Base-by-base conservation (phyloP, 2,329 filamentous ascomycete species). In the Colletotrichum sp. region DNA sequence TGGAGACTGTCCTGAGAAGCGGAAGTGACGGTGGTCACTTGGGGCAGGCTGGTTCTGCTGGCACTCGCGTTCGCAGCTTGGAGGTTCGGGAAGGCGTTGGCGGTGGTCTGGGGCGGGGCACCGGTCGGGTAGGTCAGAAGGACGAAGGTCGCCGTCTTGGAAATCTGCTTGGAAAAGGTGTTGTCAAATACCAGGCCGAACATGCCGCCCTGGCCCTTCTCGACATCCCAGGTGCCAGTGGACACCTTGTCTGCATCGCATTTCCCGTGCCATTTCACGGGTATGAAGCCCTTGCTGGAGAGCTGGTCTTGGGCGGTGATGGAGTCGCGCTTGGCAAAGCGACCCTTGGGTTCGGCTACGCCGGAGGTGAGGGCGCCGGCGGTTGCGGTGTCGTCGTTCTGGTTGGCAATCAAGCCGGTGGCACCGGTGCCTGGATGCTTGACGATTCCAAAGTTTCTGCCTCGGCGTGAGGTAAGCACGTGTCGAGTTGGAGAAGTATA, bases 171-270 rank as follows among this genome's bases (percentile, higher is more conserved):
- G 76, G 96, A 98, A 84, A 99, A 99, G 32, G 97, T 99, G 83
- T 99, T 99, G 90, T 99, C 97, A 82, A 99, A 98, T 36, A 99
- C 95, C 77, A 99, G 89, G 72, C 96, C 97, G 83, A 98, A 99
- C 92, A 98, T 98, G 82, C 97, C 97, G 28, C 93, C 95, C 78
- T 97, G 92, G 39, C 92, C 92, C 9, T 88, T 81, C 1, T 88
- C 88, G 28, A 99, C 95, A 82, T 98, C 94, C 83, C 95, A 95
- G 24, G 93, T 97, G 36, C 96, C 97, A 84, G 96, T 95, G 24
- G 95, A 95, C 67, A 98, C 96, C 87, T 97, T 96, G 87, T 99
- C 96, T 49, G 97, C 96, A 86, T 99, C 96, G 84, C 96, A 99
- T 88, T 96, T 98, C 55, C 97, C 97, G 79, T 94, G 90, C 97